A percentile compares a stretch with the other conserved stretches of the same genome.
phyloP scores from a whole-genome alignment of 306 rosid species.

The Cicer yamashitae region DNA sequence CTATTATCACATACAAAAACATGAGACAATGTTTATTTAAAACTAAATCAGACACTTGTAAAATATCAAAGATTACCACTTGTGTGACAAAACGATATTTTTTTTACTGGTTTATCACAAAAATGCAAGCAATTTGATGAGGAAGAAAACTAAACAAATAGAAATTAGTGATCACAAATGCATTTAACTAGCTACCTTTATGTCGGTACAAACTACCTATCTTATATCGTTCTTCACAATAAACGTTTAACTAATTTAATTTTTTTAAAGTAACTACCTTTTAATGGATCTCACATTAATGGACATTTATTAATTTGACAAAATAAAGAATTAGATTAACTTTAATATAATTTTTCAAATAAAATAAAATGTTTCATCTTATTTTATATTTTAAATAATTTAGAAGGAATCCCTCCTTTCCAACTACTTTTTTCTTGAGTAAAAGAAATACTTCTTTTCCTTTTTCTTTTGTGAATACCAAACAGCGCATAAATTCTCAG shows the following conservation, averaged over 20 bases:
- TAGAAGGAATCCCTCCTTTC: slow-evolving; percentile 22
- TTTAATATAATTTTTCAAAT: background rate
- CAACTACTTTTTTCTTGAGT: background rate
- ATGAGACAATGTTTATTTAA: too few relatives aligned
- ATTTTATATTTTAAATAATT: background rate
- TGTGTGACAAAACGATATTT: too few relatives aligned
- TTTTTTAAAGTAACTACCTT: too few relatives aligned
- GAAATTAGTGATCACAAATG: background rate
- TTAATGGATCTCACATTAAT: background rate
- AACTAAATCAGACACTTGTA: too few relatives aligned
- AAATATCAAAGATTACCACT: too few relatives aligned
- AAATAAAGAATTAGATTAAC: background rate
- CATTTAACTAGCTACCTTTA: too few relatives aligned
- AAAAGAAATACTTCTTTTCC: background rate
- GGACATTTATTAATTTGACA: background rate
- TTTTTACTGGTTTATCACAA: background rate
- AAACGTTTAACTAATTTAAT: background rate
- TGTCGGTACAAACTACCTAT: too few relatives aligned
- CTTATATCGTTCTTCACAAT: background rate
- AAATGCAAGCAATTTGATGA: background rate
- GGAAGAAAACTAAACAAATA: background rate
- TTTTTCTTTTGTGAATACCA: slow-evolving; percentile 34
- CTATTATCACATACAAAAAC: too few relatives aligned
- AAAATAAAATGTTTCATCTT: background rate
- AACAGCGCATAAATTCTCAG: slow-evolving; percentile 43